A percentile compares a stretch with the other conserved stretches of the same genome.
phyloP scores from a whole-genome alignment of 148 eudicot genomes.

The Heliosperma pusillum region DNA sequence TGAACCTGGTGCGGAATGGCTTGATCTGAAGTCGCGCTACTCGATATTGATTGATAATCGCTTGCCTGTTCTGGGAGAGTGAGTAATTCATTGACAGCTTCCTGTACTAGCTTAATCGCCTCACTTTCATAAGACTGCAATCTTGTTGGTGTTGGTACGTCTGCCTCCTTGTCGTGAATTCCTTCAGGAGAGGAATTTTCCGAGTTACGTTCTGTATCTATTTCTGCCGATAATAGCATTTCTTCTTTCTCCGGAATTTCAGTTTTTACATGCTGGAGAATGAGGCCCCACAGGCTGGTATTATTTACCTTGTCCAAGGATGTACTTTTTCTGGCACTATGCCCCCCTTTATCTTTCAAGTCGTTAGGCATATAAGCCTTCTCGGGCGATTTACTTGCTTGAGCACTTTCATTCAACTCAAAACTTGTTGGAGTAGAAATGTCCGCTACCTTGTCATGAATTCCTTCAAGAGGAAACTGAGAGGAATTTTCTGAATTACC shows the following conservation, averaged over 20 bases:
- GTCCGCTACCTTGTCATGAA: slow-evolving; percentile 26
- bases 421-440: slow-evolving; percentile 23
- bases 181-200: slow-evolving; percentile 8
- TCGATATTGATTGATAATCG: slow-evolving; percentile 40
- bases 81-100: slow-evolving; percentile 75
- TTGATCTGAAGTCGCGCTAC: slow-evolving; percentile 39
- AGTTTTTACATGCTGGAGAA: slow-evolving; percentile 66
- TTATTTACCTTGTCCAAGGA: slow-evolving; percentile 35
- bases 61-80: slow-evolving; percentile 46
- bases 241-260: slow-evolving; percentile 40
- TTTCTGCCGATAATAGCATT: neutral
- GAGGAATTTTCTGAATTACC: slow-evolving; percentile 6
- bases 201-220: neutral
- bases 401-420: slow-evolving; percentile 39
- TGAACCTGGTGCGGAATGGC: slow-evolving; percentile 23
- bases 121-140: slow-evolving; percentile 42
- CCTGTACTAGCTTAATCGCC: slow-evolving; percentile 64
- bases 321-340: neutral
- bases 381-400: neutral
- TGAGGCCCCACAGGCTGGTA: slow-evolving; percentile 65
- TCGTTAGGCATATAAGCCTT: slow-evolving; percentile 12
- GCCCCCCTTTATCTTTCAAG: slow-evolving; percentile 16
- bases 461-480: neutral
- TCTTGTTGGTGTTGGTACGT: slow-evolving; percentile 26
- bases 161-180: slow-evolving; percentile 23